Conservation (phyloP, 225 moss, liverwort and hornwort genomes). For the Anthoceros angustus region DNA sequence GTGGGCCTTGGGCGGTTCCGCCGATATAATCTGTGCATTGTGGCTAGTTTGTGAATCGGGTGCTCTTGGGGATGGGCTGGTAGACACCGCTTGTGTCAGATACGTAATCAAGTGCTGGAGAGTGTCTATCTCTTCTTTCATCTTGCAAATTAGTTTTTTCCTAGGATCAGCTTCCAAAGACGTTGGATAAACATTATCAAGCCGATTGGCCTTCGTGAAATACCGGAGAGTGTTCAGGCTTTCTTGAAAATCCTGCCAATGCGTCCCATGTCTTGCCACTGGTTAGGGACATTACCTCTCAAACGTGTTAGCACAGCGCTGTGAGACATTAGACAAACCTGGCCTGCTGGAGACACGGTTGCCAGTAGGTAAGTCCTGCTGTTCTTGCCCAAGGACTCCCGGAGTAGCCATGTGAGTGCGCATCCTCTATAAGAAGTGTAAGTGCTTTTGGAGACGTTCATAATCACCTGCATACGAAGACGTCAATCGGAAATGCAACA, state of each 20-base stretch:
- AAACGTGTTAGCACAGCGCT: no score
- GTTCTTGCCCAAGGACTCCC: slow-evolving; percentile 47
- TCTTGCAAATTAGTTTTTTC: slow-evolving; percentile 26
- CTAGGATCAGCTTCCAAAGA: slow-evolving; percentile 22
- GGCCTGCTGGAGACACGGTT: slow-evolving; percentile 41
- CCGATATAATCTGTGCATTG: no score
- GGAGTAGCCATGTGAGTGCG: slow-evolving; percentile 41
- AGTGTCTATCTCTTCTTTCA: slow-evolving; percentile 36
- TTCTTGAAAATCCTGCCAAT: slow-evolving; percentile 32
- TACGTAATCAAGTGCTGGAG: slow-evolving; percentile 26
- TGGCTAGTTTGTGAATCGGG: no score
- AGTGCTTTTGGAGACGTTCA: slow-evolving; percentile 35
- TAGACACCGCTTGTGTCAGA: slow-evolving; percentile 3
- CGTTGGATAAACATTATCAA: slow-evolving; percentile 16
- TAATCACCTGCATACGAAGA: slow-evolving; percentile 23
- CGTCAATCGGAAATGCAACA: neutral
- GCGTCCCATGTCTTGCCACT: neutral
- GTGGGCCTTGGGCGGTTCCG: no score
- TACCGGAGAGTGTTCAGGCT: slow-evolving; percentile 45
- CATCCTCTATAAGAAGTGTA: slow-evolving; percentile 42
- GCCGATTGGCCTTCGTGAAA: slow-evolving; percentile 38
- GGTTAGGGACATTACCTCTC: neutral
- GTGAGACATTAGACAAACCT: slow-evolving; percentile 10
- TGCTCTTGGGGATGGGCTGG: no score
- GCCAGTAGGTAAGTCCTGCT: slow-evolving; percentile 46